Evolutionary conservation across 805 yeast species (phyloP).

Genomic region (Cyberlindnera americana): DNA sequence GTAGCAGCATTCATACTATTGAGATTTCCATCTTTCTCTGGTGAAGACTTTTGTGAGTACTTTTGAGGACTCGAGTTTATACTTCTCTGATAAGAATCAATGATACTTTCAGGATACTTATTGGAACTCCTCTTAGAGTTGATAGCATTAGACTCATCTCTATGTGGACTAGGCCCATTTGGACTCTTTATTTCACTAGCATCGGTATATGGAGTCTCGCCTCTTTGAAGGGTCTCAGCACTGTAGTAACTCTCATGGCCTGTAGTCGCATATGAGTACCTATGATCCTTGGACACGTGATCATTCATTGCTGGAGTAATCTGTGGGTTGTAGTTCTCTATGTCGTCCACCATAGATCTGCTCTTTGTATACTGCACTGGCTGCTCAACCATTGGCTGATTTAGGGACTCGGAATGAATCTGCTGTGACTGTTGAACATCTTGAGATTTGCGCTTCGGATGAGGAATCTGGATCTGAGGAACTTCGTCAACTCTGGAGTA

Average conservation of each 20-base stretch:
- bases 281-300: not conserved
- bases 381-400: not conserved
- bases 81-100: constrained; percentile 22
- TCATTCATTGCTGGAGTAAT: too few relatives aligned
- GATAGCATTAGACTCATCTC: not conserved
- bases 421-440: not conserved
- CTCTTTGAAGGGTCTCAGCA: constrained; percentile 9
- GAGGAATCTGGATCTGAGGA: constrained; percentile 12
- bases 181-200: constrained; percentile 14
- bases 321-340: constrained; percentile 6
- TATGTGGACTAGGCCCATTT: not conserved
- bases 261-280: constrained; percentile 10
- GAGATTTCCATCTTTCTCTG: not conserved
- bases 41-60: constrained; percentile 4
- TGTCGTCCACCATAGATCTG: constrained; percentile 10
- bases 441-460: constrained; percentile 11
- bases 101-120: constrained; percentile 26
- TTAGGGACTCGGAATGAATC: not conserved
- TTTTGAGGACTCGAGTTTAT: constrained; percentile 10
- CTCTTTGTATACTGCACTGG: too few relatives aligned
- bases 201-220: constrained; percentile 12
- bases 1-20: constrained; percentile 10
- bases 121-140: constrained; percentile 6
- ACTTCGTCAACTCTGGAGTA: constrained; percentile 1
- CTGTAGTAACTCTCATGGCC: constrained; percentile 13